Percentiles rank a stretch among this genome's conserved stretches.
phyloP scores from a whole-genome alignment of 331 rosid genomes.

The Saraca asoca region DNA sequence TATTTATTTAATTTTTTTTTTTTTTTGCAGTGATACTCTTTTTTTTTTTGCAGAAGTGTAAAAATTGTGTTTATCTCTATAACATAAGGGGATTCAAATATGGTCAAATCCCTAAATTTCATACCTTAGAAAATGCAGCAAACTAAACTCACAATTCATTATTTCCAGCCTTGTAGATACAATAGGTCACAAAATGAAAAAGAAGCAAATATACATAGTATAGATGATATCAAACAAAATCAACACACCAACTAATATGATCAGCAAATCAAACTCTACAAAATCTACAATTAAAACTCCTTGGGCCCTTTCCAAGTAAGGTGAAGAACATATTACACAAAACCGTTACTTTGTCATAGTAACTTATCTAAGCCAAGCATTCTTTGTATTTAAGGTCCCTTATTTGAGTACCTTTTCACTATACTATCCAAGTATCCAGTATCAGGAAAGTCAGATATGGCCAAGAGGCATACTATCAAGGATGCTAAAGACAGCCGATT shows the following conservation, averaged over 20 bases:
- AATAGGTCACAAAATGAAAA: not conserved
- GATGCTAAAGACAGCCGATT: conserved; percentile 41
- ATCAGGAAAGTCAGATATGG: conserved; percentile 28
- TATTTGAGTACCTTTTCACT: conserved; percentile 35
- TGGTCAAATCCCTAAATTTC: conserved; percentile 19
- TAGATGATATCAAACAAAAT: conserved; percentile 49
- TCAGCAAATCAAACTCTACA: conserved; percentile 48
- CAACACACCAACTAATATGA: conserved; percentile 50
- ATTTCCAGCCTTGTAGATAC: conserved; percentile 11
- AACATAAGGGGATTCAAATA: too few species aligned
- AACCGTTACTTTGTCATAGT: conserved; percentile 32
- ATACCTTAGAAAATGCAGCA: conserved; percentile 21
- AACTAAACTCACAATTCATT: conserved; percentile 37
- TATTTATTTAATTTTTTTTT: too few species aligned
- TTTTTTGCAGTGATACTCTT: too few species aligned
- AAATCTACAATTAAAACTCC: conserved; percentile 46
- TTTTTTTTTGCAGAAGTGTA: too few species aligned
- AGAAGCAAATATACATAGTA: conserved; percentile 31
- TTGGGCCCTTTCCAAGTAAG: conserved; percentile 25
- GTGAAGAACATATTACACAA: conserved; percentile 23
- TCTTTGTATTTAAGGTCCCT: conserved; percentile 37
- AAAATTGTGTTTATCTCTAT: too few species aligned
- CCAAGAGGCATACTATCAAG: conserved; percentile 35
- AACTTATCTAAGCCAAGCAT: conserved; percentile 36
- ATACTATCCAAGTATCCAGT: conserved; percentile 22